phyloP scores from a whole-genome alignment of 441 rosid genomes.

The Viola pubescens region DNA sequence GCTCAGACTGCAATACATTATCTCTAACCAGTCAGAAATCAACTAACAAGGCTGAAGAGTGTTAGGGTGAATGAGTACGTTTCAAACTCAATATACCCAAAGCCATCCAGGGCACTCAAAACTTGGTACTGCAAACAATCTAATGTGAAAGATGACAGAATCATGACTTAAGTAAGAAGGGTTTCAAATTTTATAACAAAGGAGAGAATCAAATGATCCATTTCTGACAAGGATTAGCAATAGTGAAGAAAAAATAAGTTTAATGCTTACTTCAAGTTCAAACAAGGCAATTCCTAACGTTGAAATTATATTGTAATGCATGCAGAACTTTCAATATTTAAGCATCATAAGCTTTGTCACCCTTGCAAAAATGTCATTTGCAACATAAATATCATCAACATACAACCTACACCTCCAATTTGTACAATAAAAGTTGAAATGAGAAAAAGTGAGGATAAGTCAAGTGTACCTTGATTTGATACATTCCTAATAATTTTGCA shows the following conservation, averaged over 20 bases:
- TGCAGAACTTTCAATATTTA: not conserved
- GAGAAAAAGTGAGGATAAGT: constrained; percentile 4
- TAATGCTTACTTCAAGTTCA: not conserved
- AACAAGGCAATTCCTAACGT: not conserved
- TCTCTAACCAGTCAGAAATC: not conserved
- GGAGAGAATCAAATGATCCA: not conserved
- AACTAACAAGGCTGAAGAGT: not conserved
- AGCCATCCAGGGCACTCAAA: not conserved
- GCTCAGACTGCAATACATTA: constrained; percentile 69
- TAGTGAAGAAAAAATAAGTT: not conserved
- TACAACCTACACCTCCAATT: not conserved
- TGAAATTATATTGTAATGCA: not conserved
- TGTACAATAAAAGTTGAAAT: constrained; percentile 3
- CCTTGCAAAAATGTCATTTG: too few species aligned
- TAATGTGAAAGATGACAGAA: not conserved
- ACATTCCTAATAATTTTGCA: constrained; percentile 96
- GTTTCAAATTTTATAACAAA: not conserved
- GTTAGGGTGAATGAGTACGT: not conserved
- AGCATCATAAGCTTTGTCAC: constrained; percentile 1
- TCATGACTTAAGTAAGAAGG: not conserved
- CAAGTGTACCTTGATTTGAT: constrained; percentile 74
- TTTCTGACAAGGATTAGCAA: not conserved
- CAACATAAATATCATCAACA: too few species aligned
- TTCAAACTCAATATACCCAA: not conserved
- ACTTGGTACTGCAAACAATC: not conserved